A percentile compares a stretch with the other conserved stretches of the same genome.
These are phyloP conservation scores for Fusarium hainanense DNA, from an alignment of 2,329 filamentous ascomycete genomes.

Conservation along the genomic window DNA sequence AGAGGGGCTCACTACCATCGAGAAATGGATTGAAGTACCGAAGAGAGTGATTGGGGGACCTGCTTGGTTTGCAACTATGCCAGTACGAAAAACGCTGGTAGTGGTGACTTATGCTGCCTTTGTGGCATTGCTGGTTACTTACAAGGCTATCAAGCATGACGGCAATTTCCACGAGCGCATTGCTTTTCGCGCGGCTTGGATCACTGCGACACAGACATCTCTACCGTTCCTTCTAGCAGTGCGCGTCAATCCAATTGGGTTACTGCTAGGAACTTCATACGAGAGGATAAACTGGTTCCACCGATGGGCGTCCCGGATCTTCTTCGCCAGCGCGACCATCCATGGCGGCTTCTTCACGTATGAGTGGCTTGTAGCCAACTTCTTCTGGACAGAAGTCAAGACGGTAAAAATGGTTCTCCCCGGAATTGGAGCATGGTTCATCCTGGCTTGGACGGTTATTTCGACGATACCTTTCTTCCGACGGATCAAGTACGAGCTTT, in stretches of 20 bases:
- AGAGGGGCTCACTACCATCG: constrained; percentile 26
- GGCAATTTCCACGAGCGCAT: constrained; percentile 43
- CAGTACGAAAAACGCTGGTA: constrained; percentile 29
- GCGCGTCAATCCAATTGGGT: constrained; percentile 40
- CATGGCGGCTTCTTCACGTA: constrained; percentile 42
- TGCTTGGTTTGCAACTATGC: constrained; percentile 24
- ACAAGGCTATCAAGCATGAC: constrained; percentile 45
- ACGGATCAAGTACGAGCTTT: constrained; percentile 45
- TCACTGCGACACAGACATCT: constrained; percentile 40
- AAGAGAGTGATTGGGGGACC: constrained; percentile 23
- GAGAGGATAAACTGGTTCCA: constrained; percentile 46
- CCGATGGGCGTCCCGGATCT: constrained; percentile 41
- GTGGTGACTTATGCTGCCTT: constrained; percentile 37
- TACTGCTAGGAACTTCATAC: constrained; percentile 42
- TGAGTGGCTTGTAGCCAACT: constrained; percentile 42
- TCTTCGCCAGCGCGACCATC: constrained; percentile 42
- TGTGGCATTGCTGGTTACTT: constrained; percentile 39
- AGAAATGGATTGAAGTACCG: constrained; percentile 31
- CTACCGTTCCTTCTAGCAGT: constrained; percentile 42
- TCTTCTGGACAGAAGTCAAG: constrained; percentile 44
- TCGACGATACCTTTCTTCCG: constrained; percentile 42
- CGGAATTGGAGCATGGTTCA: constrained; percentile 43
- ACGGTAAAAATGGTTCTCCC: constrained; percentile 44
- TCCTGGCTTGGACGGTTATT: constrained; percentile 42
- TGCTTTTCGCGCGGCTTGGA: constrained; percentile 45